A percentile compares a stretch with the other conserved stretches of the same genome.
Evolutionary conservation across 2,329 filamentous ascomycete species (phyloP).

Genomic region (Aspergillus sp.): DNA sequence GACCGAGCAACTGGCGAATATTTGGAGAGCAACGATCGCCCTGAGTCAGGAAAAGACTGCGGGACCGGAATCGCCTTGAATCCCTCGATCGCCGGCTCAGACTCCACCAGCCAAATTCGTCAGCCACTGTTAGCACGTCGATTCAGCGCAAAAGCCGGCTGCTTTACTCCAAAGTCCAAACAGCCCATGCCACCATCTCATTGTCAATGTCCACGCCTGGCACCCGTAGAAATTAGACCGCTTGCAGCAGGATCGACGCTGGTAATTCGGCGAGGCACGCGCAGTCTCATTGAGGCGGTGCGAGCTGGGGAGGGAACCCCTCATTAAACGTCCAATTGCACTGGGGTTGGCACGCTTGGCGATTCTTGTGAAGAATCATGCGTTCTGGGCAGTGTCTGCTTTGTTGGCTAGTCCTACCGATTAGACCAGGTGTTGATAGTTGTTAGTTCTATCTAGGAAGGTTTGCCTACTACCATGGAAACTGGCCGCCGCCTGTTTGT

Average conservation of each 20-base stretch:
- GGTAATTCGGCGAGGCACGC: background rate
- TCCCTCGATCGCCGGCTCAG: background rate
- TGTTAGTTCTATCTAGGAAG: too few relatives aligned
- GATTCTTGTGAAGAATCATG: slow-evolving; percentile 1
- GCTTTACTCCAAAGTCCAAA: background rate
- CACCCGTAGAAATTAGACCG: background rate
- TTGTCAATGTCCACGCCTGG: background rate
- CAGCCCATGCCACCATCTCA: background rate
- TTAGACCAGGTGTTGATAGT: too few relatives aligned
- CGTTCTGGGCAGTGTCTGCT: background rate
- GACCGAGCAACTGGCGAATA: background rate
- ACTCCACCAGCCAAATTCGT: background rate
- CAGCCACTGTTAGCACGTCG: background rate
- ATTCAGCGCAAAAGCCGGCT: background rate
- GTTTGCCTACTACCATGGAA: too few relatives aligned
- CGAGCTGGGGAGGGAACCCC: slow-evolving; percentile 7
- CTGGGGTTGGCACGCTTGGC: background rate
- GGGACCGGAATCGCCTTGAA: background rate
- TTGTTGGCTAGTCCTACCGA: background rate
- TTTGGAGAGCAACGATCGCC: background rate
- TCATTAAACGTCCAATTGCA: slow-evolving; percentile 5
- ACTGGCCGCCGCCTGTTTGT: background rate
- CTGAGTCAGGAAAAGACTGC: background rate
- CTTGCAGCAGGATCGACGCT: background rate
- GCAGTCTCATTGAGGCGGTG: slow-evolving; percentile 2